Evolutionary conservation across 371 early-diverging fungal genomes (phyloP).

Genomic region (Lichtheimia ornata): DNA sequence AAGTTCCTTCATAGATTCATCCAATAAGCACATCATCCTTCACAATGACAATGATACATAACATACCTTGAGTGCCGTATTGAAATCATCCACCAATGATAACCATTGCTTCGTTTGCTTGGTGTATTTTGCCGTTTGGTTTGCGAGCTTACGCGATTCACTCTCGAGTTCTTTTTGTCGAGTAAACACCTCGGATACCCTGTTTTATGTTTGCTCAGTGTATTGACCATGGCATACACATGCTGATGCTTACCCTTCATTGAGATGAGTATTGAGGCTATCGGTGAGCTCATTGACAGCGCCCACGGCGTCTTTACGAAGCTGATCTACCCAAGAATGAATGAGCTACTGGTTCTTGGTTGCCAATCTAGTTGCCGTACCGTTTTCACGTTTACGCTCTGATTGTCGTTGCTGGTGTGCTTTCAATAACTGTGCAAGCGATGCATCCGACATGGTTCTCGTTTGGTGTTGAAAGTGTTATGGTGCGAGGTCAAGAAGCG

Average conservation of each 20-base stretch:
- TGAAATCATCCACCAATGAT: conserved; percentile 57
- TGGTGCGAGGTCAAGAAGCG: too few species aligned
- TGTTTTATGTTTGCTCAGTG: conserved; percentile 12
- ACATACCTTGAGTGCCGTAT: conserved; percentile 59
- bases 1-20: conserved; percentile 53
- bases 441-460: not conserved
- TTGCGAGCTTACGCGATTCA: conserved; percentile 51
- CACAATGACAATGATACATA: not conserved
- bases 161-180: conserved; percentile 66
- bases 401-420: conserved; percentile 10
- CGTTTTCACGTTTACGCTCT: conserved; percentile 13
- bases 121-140: conserved; percentile 48
- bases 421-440: conserved; percentile 10
- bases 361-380: not conserved
- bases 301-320: conserved; percentile 50
- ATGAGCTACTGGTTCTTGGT: not conserved
- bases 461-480: too few species aligned
- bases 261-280: conserved; percentile 54
- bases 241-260: conserved; percentile 40
- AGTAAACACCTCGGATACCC: conserved; percentile 54
- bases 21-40: not conserved
- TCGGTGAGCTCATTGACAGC: conserved; percentile 54
- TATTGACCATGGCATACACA: not conserved
- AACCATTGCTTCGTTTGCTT: conserved; percentile 69
- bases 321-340: conserved; percentile 39